phyloP scores from a whole-genome alignment of 345 rosid genomes.

The Crucihimalaya himalaica region DNA sequence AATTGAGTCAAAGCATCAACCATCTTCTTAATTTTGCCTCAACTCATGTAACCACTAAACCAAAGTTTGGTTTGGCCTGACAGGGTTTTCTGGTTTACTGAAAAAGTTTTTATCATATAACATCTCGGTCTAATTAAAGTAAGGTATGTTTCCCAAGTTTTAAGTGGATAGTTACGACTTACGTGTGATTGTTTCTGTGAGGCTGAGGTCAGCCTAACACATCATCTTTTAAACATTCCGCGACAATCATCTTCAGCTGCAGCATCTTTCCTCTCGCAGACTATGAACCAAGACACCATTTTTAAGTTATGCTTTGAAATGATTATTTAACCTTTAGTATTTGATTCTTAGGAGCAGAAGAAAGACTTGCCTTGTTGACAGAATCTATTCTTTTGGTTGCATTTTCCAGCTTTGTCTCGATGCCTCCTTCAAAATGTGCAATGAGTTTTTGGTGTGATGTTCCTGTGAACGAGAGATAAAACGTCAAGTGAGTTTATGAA shows the following conservation, averaged over 20 bases:
- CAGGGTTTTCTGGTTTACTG: not conserved
- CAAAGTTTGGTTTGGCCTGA: not conserved
- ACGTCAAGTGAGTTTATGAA: constrained; percentile 8
- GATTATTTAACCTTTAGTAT: not conserved
- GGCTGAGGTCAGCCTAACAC: constrained; percentile 13
- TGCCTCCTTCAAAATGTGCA: constrained; percentile 63
- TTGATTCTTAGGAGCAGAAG: constrained; percentile 16
- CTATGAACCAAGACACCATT: constrained; percentile 46
- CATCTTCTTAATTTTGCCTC: constrained; percentile 15
- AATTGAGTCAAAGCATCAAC: constrained; percentile 8
- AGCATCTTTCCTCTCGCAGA: constrained; percentile 67
- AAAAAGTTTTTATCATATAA: not conserved
- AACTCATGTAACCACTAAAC: constrained; percentile 1
- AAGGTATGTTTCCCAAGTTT: not conserved
- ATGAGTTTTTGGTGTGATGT: constrained; percentile 70
- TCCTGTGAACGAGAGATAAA: constrained; percentile 48
- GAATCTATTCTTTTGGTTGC: constrained; percentile 64
- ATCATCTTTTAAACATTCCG: constrained; percentile 60
- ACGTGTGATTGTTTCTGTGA: constrained; percentile 14
- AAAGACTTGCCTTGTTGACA: constrained; percentile 68
- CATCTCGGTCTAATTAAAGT: not conserved
- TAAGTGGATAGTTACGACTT: constrained; percentile 1
- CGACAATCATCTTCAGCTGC: constrained; percentile 59
- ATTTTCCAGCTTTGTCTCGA: constrained; percentile 55
- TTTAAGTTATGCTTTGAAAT: not conserved